These are phyloP conservation scores for Zygoascus hellenicus DNA, from an alignment of 1,139 yeast species.

Conservation along the genomic window DNA sequence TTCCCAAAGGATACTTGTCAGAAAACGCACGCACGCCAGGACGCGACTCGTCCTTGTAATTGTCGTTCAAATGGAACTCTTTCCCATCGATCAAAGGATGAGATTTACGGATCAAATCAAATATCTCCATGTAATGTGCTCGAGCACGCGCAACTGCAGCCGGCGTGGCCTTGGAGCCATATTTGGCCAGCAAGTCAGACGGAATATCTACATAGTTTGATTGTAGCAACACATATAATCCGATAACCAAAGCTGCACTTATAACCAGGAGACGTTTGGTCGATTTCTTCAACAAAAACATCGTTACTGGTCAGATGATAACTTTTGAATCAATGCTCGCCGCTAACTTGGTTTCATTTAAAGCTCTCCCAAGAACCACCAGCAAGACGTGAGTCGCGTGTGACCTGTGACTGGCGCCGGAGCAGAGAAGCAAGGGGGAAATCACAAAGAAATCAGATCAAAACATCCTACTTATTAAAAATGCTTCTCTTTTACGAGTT, in stretches of 20 bases:
- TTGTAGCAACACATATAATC: not conserved
- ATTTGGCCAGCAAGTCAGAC: not conserved
- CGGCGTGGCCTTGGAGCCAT: not conserved
- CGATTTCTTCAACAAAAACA: too few relatives aligned
- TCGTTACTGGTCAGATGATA: too few relatives aligned
- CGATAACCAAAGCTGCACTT: not conserved
- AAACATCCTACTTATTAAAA: too few relatives aligned
- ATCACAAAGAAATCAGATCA: too few relatives aligned
- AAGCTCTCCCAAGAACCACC: too few relatives aligned
- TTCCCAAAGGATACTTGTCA: slow-evolving; percentile 21
- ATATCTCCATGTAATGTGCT: slow-evolving; percentile 11
- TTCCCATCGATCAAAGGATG: slow-evolving; percentile 8
- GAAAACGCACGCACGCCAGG: slow-evolving; percentile 21
- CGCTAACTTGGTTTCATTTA: too few relatives aligned
- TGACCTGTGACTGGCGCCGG: too few relatives aligned
- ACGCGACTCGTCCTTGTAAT: slow-evolving; percentile 21
- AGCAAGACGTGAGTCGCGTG: too few relatives aligned
- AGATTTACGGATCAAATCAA: slow-evolving; percentile 9
- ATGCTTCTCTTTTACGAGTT: too few relatives aligned
- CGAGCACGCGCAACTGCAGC: not conserved
- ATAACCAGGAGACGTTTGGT: not conserved
- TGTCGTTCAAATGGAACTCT: slow-evolving; percentile 12
- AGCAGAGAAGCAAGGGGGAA: too few relatives aligned
- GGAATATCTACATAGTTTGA: not conserved
- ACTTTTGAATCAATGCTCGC: too few relatives aligned